phyloP scores from a whole-genome alignment of 139 green algal genomes.

The Trebouxia sp. region DNA sequence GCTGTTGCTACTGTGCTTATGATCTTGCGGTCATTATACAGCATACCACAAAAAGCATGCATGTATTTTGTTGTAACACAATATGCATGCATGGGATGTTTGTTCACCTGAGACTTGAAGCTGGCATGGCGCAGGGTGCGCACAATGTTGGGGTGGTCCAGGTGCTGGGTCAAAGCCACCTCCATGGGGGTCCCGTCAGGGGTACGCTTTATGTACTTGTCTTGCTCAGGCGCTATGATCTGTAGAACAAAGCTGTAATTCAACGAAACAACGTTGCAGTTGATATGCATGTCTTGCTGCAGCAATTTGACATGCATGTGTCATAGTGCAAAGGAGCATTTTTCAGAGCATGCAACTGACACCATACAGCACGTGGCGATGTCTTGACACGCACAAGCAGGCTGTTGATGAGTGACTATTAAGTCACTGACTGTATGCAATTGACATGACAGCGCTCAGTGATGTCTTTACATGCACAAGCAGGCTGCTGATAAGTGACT shows the following conservation, averaged over 20 bases:
- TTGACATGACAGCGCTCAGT: no score
- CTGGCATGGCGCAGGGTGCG: slow-evolving; percentile 17
- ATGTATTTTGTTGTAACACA: no score
- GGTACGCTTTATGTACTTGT: slow-evolving; percentile 27
- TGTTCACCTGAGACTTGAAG: slow-evolving; percentile 19
- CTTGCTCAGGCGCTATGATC: slow-evolving; percentile 8
- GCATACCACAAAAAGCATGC: no score
- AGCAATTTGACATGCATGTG: not conserved
- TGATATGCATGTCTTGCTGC: not conserved
- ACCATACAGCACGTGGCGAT: not conserved
- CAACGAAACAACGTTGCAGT: not conserved
- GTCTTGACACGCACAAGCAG: no score
- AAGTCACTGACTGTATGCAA: no score
- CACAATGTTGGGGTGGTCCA: slow-evolving; percentile 37
- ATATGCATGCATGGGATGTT: not conserved
- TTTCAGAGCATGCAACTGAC: not conserved
- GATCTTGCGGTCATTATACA: no score
- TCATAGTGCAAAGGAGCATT: not conserved
- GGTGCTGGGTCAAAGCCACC: not conserved
- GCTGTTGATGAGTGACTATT: no score
- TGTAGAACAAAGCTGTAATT: no score
- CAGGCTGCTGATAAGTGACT: not conserved
- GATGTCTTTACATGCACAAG: not conserved
- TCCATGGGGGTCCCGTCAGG: slow-evolving; percentile 28
- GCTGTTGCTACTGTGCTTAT: no score